Conservation (phyloP, 2,329 filamentous ascomycete genomes). For the Sporothrix schenckii region DNA sequence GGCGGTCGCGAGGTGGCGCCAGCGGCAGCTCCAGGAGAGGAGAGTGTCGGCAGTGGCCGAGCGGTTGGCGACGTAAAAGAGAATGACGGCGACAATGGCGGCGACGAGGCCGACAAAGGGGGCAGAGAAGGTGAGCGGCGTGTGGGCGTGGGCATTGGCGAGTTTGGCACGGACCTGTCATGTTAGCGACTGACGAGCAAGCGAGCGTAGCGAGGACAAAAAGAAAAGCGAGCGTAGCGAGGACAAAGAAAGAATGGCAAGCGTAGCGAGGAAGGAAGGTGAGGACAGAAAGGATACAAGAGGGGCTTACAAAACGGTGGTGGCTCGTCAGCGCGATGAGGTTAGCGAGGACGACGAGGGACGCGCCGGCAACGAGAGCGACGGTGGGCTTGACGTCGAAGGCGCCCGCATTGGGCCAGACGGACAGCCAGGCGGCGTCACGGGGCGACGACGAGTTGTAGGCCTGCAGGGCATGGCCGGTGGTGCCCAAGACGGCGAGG, state of each 20-base stretch:
- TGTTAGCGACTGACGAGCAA: constrained; percentile 20
- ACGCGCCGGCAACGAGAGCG: constrained; percentile 57
- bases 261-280: constrained; percentile 38
- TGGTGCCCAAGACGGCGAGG: constrained; percentile 57
- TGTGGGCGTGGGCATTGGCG: constrained; percentile 45
- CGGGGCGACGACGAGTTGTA: constrained; percentile 58
- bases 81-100: constrained; percentile 56
- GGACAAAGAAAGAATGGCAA: background rate
- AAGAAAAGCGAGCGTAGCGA: constrained; percentile 46
- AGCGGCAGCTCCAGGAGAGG: constrained; percentile 66
- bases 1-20: constrained; percentile 57
- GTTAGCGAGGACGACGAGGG: constrained; percentile 55
- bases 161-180: constrained; percentile 46
- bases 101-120: constrained; percentile 51
- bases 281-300: constrained; percentile 46
- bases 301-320: constrained; percentile 52
- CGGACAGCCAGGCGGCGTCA: constrained; percentile 48
- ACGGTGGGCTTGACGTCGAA: constrained; percentile 62
- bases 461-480: constrained; percentile 57
- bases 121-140: constrained; percentile 45
- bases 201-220: background rate
- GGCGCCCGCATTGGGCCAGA: constrained; percentile 57
- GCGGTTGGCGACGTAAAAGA: constrained; percentile 61
- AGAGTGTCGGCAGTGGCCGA: constrained; percentile 58
- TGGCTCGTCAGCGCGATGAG: constrained; percentile 54